Evolutionary conservation across 805 yeast species (phyloP).

Genomic region (Dipodascopsis uninucleata): DNA sequence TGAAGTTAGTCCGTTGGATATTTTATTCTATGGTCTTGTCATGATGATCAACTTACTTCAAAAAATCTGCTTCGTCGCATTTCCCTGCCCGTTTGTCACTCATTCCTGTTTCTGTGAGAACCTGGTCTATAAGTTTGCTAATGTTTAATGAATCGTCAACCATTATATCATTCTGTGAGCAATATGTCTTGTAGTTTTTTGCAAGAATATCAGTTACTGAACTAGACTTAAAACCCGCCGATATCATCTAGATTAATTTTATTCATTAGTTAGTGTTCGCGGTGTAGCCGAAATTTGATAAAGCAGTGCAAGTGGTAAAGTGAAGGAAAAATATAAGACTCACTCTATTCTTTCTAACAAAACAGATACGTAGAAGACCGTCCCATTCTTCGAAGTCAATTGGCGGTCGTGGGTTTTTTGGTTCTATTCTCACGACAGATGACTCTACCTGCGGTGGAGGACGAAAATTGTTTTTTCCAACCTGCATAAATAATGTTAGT

Average conservation of each 20-base stretch:
- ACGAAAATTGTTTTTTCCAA: conserved; percentile 91
- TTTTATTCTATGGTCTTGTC: conserved; percentile 32
- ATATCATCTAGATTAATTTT: conserved; percentile 49
- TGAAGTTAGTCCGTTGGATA: conserved; percentile 21
- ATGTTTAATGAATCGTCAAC: conserved; percentile 38
- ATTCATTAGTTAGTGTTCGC: background rate
- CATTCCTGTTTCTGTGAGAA: conserved; percentile 73
- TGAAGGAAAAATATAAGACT: background rate
- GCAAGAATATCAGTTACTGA: conserved; percentile 79
- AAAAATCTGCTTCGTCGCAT: conserved; percentile 91
- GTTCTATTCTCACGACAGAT: conserved; percentile 88
- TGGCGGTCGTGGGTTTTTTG: conserved; percentile 89
- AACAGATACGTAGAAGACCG: conserved; percentile 84
- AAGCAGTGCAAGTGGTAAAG: background rate
- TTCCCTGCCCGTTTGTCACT: conserved; percentile 88
- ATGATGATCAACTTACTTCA: conserved; percentile 36
- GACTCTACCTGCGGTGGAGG: conserved; percentile 99
- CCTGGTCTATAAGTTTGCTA: conserved; percentile 61
- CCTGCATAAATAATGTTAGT: conserved; percentile 35
- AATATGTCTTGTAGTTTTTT: conserved; percentile 77
- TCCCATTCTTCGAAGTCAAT: conserved; percentile 96
- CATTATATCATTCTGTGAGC: conserved; percentile 49
- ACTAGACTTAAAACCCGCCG: conserved; percentile 84
- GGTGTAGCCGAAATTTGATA: background rate
- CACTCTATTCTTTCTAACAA: conserved; percentile 81